Conservation (phyloP, 2,329 filamentous ascomycete species). For the Monosporascus sp. region DNA sequence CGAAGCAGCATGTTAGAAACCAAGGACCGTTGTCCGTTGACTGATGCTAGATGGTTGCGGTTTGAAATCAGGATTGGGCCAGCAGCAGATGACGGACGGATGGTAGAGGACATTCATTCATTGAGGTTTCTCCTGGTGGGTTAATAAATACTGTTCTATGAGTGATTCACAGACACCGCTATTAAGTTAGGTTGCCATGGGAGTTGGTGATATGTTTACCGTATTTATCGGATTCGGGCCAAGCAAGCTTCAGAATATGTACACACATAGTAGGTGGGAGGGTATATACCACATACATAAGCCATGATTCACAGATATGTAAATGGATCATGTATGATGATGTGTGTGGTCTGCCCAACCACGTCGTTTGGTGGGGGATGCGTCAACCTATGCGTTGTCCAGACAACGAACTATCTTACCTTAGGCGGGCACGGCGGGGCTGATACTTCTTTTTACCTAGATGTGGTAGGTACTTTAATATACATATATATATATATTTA, state of each 20-base stretch:
- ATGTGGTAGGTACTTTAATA: too few species aligned
- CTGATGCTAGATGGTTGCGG: neutral
- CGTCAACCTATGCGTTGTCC: neutral
- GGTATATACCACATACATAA: neutral
- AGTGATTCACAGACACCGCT: neutral
- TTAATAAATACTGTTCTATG: neutral
- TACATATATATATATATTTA: too few species aligned
- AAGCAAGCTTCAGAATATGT: neutral
- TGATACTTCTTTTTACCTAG: too few species aligned
- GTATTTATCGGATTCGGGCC: neutral
- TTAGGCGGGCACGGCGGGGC: too few species aligned
- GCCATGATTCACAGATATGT: neutral
- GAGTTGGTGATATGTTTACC: neutral
- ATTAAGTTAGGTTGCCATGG: neutral
- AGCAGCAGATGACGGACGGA: too few species aligned
- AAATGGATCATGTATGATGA: neutral
- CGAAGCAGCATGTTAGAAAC: constrained; percentile 16
- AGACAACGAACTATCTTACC: neutral
- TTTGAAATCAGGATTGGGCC: too few species aligned
- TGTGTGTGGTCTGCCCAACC: neutral
- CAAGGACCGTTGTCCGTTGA: neutral
- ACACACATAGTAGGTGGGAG: neutral
- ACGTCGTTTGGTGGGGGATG: neutral
- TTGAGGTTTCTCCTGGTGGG: neutral
- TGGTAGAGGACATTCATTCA: too few species aligned